phyloP scores from a whole-genome alignment of 164 flowering plant genomes.

The grape (Vitis vinifera) region ASM3070453v1 NC_081810.1:724501-725000 shows the following conservation, averaged over 20 bases:
- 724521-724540: slow-evolving; percentile 30
- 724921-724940: not conserved
- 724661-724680: not conserved
- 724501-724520: slow-evolving; percentile 24
- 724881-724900: not conserved
- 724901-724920: not conserved
- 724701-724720: slow-evolving; percentile 9
- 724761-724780: slow-evolving; percentile 1
- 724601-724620: slow-evolving; percentile 32
- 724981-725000: slow-evolving; percentile 39
- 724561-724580: slow-evolving; percentile 26
- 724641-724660: slow-evolving; percentile 17
- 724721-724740: slow-evolving; percentile 15
- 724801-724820: slow-evolving; percentile 34
- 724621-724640: slow-evolving; percentile 24
- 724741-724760: slow-evolving; percentile 22
- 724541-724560: slow-evolving; percentile 17
- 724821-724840: slow-evolving; percentile 9
- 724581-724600: slow-evolving; percentile 27
- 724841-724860: slow-evolving; percentile 1
- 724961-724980: slow-evolving; percentile 20
- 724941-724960: not conserved
- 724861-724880: slow-evolving; percentile 6
- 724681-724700: slow-evolving; percentile 2
- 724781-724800: slow-evolving; percentile 17